Conservation (phyloP, 83 land plant genomes). For the Picea abies region DNA sequence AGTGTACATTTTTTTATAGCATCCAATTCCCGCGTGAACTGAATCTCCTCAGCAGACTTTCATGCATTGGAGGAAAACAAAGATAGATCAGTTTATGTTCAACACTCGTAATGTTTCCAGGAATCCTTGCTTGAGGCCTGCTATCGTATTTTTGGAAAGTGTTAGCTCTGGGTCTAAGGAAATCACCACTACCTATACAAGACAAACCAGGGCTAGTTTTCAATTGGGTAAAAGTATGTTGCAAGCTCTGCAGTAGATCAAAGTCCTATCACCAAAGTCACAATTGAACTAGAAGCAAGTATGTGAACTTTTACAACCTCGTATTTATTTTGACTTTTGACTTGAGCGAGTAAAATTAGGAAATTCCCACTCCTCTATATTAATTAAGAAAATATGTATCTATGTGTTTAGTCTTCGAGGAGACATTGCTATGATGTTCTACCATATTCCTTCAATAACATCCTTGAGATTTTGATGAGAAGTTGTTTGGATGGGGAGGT, state of each 20-base stretch:
- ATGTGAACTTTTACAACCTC: neutral
- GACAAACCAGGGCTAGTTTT: slow-evolving; percentile 16
- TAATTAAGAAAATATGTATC: neutral
- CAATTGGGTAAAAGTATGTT: slow-evolving; percentile 40
- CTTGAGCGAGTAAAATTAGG: neutral
- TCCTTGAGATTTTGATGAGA: slow-evolving; percentile 9
- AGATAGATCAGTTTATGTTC: slow-evolving; percentile 40
- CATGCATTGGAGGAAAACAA: slow-evolving; percentile 40
- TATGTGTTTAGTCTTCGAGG: slow-evolving; percentile 22
- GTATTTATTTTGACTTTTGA: neutral
- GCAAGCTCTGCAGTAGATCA: slow-evolving; percentile 30
- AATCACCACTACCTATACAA: slow-evolving; percentile 32
- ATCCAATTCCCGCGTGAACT: slow-evolving; percentile 39
- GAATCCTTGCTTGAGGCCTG: slow-evolving; percentile 59
- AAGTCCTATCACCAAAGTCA: slow-evolving; percentile 31
- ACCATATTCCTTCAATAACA: neutral
- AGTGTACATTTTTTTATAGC: slow-evolving; percentile 58
- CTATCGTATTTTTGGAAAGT: slow-evolving; percentile 45
- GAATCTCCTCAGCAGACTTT: slow-evolving; percentile 59
- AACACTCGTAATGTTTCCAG: slow-evolving; percentile 39
- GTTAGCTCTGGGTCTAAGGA: neutral
- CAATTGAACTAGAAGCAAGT: slow-evolving; percentile 23
- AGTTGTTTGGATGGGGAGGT: slow-evolving; percentile 15
- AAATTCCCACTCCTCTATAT: neutral
- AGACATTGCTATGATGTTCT: slow-evolving; percentile 42